Evolutionary conservation across 2,329 filamentous ascomycete species (phyloP).

Genomic region (Teratosphaeria viscida): DNA sequence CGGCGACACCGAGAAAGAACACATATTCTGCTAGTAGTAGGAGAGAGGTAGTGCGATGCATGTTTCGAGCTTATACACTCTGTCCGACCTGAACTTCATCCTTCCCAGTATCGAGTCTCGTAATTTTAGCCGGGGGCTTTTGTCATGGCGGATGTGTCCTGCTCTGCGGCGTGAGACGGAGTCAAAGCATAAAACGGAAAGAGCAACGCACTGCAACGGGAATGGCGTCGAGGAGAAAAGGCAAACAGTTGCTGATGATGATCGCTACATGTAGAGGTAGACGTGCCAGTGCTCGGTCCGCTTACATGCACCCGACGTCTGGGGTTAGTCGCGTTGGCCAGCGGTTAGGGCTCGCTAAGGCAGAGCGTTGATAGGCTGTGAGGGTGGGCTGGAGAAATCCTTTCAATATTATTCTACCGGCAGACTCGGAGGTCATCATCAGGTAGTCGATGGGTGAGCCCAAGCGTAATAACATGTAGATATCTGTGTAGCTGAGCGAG

Average conservation of each 20-base stretch:
- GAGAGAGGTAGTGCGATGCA: neutral
- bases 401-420: neutral
- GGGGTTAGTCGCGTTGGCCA: neutral
- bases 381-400: neutral
- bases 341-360: neutral
- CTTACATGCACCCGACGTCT: neutral
- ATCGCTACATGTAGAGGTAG: neutral
- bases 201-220: neutral
- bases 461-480: no score
- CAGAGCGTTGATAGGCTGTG: neutral
- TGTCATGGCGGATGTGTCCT: neutral
- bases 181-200: neutral
- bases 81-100: neutral
- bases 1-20: neutral
- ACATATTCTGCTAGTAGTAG: neutral
- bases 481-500: neutral
- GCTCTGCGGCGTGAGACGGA: neutral
- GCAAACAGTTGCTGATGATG: neutral
- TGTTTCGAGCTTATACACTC: neutral
- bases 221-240: neutral
- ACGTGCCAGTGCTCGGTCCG: neutral
- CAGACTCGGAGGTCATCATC: neutral
- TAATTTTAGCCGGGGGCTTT: neutral
- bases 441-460: neutral
- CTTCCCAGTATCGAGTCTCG: neutral